These are phyloP conservation scores for Annulohypoxylon bovei DNA, from an alignment of 495 filamentous ascomycete genomes.

Conservation along the genomic window DNA sequence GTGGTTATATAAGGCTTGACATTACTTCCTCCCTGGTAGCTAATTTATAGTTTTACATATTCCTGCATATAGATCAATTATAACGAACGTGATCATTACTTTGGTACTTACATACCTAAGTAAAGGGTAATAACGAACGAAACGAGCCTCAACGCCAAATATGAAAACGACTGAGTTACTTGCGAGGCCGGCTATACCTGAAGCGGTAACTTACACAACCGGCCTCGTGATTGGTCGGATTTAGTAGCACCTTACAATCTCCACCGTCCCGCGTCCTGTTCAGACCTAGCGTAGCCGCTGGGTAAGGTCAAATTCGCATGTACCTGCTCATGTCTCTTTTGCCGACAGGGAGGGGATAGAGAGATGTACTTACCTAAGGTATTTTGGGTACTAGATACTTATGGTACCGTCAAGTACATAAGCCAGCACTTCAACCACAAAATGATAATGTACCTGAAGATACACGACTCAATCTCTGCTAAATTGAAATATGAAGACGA, in stretches of 20 bases:
- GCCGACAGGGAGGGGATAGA: conserved; percentile 6
- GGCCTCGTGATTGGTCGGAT: conserved; percentile 2
- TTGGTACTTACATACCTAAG: too few relatives aligned
- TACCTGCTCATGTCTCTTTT: conserved; percentile 5
- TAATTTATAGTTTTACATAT: too few relatives aligned
- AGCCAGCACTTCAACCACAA: background rate
- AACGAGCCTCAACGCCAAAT: background rate
- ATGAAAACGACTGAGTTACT: background rate
- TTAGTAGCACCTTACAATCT: conserved; percentile 2
- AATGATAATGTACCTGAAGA: too few relatives aligned
- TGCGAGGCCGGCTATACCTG: background rate
- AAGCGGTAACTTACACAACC: conserved; percentile 3
- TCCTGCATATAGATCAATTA: too few relatives aligned
- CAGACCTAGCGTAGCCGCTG: conserved; percentile 19
- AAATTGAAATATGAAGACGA: background rate
- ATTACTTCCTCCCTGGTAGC: too few relatives aligned
- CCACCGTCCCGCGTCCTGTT: conserved; percentile 7
- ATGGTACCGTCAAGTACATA: background rate
- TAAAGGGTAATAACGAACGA: too few relatives aligned
- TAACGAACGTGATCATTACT: too few relatives aligned
- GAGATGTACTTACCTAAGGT: background rate
- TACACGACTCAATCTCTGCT: background rate
- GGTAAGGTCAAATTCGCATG: conserved; percentile 14
- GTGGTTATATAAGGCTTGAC: too few relatives aligned
- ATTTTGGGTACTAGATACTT: background rate